phyloP scores from a whole-genome alignment of 371 early-diverging fungal genomes.

The Mucor lusitanicus region DNA sequence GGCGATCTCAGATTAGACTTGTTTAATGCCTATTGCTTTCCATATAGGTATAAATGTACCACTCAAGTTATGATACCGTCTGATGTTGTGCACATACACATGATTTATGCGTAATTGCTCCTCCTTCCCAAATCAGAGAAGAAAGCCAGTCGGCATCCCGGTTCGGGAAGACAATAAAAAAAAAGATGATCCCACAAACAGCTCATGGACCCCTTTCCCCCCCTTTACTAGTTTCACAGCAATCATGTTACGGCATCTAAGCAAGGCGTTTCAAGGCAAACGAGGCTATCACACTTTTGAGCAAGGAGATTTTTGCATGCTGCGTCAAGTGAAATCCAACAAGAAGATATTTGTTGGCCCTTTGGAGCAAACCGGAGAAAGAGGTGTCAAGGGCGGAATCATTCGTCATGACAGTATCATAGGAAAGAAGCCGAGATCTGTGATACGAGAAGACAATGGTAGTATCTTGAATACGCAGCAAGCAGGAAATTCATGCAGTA shows the following conservation, averaged over 20 bases:
- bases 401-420: constrained; percentile 56
- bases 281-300: constrained; percentile 25
- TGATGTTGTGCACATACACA: too few species aligned
- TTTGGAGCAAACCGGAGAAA: constrained; percentile 27
- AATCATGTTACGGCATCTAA: background rate
- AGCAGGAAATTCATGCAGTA: background rate
- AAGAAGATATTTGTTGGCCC: constrained; percentile 49
- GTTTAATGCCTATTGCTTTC: too few species aligned
- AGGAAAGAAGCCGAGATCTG: constrained; percentile 49
- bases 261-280: background rate
- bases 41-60: too few species aligned
- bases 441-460: constrained; percentile 38
- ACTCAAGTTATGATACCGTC: too few species aligned
- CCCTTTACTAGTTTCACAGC: background rate
- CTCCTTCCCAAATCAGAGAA: background rate
- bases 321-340: constrained; percentile 41
- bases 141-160: background rate
- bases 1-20: too few species aligned
- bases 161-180: background rate
- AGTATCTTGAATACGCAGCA: constrained; percentile 7
- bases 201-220: background rate
- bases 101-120: background rate
- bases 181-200: background rate
- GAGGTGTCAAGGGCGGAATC: constrained; percentile 43
- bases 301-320: constrained; percentile 50